These are phyloP conservation scores for Penicillium aurantiogriseum DNA, from an alignment of 2,329 filamentous ascomycete genomes.

Conservation along the genomic window DNA sequence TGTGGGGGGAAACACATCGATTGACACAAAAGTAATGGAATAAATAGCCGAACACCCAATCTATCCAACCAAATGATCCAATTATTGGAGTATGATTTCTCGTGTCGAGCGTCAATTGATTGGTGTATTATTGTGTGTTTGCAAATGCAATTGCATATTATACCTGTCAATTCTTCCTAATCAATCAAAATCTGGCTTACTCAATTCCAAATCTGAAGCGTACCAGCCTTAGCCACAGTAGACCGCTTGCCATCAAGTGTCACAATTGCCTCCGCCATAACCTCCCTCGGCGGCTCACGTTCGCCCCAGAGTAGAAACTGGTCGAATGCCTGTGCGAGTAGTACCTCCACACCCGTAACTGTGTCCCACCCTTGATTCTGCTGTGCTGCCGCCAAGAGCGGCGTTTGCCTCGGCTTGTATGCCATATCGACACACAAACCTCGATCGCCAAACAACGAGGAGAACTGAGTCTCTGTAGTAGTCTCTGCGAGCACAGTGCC, in stretches of 20 bases:
- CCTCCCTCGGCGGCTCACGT: slow-evolving; percentile 6
- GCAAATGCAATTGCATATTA: not conserved
- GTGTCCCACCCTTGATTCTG: slow-evolving; percentile 15
- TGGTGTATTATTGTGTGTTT: not conserved
- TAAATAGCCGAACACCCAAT: not conserved
- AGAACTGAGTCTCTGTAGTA: slow-evolving; percentile 17
- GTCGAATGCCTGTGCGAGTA: slow-evolving; percentile 26
- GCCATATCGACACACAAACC: slow-evolving; percentile 24
- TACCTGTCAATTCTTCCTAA: not conserved
- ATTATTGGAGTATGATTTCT: not conserved
- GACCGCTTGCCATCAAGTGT: slow-evolving; percentile 5
- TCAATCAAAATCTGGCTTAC: not conserved
- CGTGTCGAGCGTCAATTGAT: not conserved
- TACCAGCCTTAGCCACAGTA: not conserved
- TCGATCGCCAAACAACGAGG: slow-evolving; percentile 9
- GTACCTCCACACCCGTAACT: slow-evolving; percentile 27
- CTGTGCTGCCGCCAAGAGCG: slow-evolving; percentile 16
- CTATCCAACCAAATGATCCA: not conserved
- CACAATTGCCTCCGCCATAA: slow-evolving; percentile 11
- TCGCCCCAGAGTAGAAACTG: slow-evolving; percentile 27
- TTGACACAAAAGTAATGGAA: not conserved
- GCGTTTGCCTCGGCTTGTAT: slow-evolving; percentile 24
- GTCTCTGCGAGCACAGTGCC: slow-evolving; percentile 22
- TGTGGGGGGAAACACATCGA: not conserved
- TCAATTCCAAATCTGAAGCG: not conserved